Base-by-base conservation (phyloP, 352 stramenopile species). In the Phytophthora rubi region DNA sequence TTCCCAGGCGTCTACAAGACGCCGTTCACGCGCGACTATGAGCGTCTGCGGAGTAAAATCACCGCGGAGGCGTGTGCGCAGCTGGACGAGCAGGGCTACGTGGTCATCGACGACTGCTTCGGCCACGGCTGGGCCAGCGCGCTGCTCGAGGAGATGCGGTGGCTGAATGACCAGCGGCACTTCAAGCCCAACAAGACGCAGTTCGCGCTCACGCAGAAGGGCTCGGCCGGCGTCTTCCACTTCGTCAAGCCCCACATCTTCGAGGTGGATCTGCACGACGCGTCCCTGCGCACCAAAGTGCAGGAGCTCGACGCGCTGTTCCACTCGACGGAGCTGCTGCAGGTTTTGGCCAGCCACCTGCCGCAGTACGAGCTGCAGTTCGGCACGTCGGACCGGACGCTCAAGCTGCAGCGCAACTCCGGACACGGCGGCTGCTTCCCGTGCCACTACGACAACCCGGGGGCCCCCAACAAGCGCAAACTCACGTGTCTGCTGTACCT, bases 201-300 rank as follows among this genome's bases (percentile, higher is more conserved):
- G 66, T 94, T 96, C 59, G 73, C 81, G 54, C 62, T 88, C n/a
- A 83, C 79, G 3, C 81, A 86, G 39, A 76, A 75, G 9, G 63
- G 62, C 10, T 59, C 39, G 4, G 57, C 75, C 26, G 59, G 62
- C 48, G 74, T 80, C 30, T 78, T 81, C 30, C 77, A 90, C 65
- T 92, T 90, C 49, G 65, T 83, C 65, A 96, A 96, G 77, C 88
- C 88, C n/a, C 75, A 93, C 68, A 93, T 96, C 64, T 96, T 79
- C 39, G 88, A 96, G 54, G 81, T 90, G 28, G 88, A 96, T 69
- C 65, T 96, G 35, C 86, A 94, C 62, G 87, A 94, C 63, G 81
- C 76, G 1, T 59, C 51, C 6, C 64, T 92, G 53, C 76, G 86
- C 9, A 55, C 58, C 7, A 85, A 84, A 53, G 83, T 92, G 33